Percentiles rank a stretch among this genome's conserved stretches.
phyloP scores from a whole-genome alignment of 176 grass and related monocot species.

The Oryza rufipogon region DNA sequence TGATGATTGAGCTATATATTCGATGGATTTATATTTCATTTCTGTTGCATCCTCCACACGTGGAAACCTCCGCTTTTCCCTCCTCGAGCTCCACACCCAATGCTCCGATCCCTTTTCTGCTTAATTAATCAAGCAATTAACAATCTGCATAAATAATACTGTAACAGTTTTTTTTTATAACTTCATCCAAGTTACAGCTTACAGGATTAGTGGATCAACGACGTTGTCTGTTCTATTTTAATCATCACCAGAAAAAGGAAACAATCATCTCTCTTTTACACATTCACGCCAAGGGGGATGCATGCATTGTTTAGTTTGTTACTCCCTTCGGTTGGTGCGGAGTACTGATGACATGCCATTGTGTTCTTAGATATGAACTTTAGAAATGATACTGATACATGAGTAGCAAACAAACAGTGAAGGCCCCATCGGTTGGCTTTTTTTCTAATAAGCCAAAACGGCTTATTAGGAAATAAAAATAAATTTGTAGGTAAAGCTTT shows the following conservation, averaged over 20 bases:
- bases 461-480: too few species aligned
- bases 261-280: background rate
- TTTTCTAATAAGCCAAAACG: too few species aligned
- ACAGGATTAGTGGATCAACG: constrained; percentile 46
- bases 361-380: background rate
- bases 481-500: too few species aligned
- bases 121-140: constrained; percentile 24
- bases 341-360: background rate
- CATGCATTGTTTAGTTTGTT: background rate
- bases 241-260: background rate
- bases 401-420: background rate
- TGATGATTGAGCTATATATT: constrained; percentile 12
- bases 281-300: constrained; percentile 5
- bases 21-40: constrained; percentile 6
- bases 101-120: constrained; percentile 7
- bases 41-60: constrained; percentile 38
- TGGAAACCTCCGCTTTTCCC: constrained; percentile 43
- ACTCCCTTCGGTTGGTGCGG: background rate
- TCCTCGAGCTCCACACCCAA: constrained; percentile 37
- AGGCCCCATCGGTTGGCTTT: too few species aligned
- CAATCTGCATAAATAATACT: background rate
- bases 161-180: background rate
- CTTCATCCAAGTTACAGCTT: constrained; percentile 35
- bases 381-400: background rate
- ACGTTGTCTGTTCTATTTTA: constrained; percentile 26